Evolutionary conservation across 352 stramenopile genomes (phyloP).

Genomic region (Phytopythium aichiense): DNA sequence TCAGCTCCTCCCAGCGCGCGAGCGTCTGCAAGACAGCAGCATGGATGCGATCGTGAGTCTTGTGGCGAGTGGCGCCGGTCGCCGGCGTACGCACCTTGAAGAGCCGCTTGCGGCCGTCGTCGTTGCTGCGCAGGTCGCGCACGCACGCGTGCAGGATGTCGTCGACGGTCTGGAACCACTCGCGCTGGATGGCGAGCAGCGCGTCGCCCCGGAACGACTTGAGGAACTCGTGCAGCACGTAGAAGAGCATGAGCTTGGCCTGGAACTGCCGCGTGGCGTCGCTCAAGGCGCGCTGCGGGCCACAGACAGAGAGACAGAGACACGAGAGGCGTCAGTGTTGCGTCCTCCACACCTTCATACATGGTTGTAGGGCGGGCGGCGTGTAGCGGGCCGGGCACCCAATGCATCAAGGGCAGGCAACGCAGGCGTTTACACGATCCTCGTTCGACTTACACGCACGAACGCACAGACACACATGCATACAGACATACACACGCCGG

Average conservation of each 20-base stretch:
- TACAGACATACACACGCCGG: not conserved
- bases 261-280: slow-evolving; percentile 65
- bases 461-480: not conserved
- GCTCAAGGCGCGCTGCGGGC: slow-evolving; percentile 41
- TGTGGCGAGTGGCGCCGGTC: not conserved
- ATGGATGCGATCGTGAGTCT: not conserved
- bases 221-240: slow-evolving; percentile 85
- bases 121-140: slow-evolving; percentile 54
- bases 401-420: slow-evolving; percentile 1
- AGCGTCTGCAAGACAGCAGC: slow-evolving; percentile 39
- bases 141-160: slow-evolving; percentile 70
- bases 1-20: slow-evolving; percentile 80
- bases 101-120: slow-evolving; percentile 69
- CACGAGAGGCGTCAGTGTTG: not conserved
- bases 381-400: not conserved
- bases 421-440: not conserved
- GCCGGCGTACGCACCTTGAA: slow-evolving; percentile 46
- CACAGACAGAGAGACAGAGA: not conserved
- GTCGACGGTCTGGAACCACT: slow-evolving; percentile 82
- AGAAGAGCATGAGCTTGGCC: slow-evolving; percentile 83
- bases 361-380: not conserved
- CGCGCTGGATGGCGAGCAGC: slow-evolving; percentile 51
- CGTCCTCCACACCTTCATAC: not conserved
- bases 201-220: slow-evolving; percentile 70
- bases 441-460: slow-evolving; percentile 1